These are phyloP conservation scores for Phytophthora pisi DNA, from an alignment of 352 stramenopile species.

Conservation along the genomic window DNA sequence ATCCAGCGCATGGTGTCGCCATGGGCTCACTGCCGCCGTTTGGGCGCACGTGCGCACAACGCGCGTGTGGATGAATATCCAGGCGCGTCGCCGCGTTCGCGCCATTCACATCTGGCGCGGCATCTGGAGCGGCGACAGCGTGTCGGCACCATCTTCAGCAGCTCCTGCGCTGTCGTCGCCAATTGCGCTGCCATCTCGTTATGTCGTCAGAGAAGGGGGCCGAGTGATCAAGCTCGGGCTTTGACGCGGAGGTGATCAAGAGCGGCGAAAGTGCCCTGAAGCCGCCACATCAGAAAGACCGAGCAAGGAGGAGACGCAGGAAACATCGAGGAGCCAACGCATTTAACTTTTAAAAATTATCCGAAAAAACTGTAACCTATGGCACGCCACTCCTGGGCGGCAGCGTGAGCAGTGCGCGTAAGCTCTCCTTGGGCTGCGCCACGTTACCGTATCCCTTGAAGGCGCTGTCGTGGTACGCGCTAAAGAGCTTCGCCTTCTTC, in stretches of 20 bases:
- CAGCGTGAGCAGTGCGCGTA: conserved; percentile 57
- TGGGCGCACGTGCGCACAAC: conserved; percentile 11
- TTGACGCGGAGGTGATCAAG: conserved; percentile 12
- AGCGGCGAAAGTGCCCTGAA: not conserved
- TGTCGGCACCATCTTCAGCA: conserved; percentile 10
- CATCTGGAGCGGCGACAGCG: conserved; percentile 24
- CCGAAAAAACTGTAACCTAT: conserved; percentile 26
- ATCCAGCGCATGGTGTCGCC: conserved; percentile 5
- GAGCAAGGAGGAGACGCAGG: too few species aligned
- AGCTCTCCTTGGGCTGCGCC: conserved; percentile 68
- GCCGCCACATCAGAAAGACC: not conserved
- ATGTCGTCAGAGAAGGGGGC: conserved; percentile 29
- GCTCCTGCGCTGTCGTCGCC: conserved; percentile 21
- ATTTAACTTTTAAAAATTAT: conserved; percentile 25
- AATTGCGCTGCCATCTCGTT: conserved; percentile 33
- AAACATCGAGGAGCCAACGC: not conserved
- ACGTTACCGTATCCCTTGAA: conserved; percentile 81
- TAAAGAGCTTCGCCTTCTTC: conserved; percentile 71
- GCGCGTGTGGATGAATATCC: conserved; percentile 10
- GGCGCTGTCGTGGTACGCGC: conserved; percentile 72
- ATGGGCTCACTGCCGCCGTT: conserved; percentile 3
- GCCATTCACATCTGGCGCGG: conserved; percentile 23
- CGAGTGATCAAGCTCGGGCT: conserved; percentile 5
- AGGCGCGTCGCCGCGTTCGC: conserved; percentile 5
- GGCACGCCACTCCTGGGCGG: conserved; percentile 29